phyloP scores from a whole-genome alignment of 2,329 filamentous ascomycete species.

The Xylariaceae sp. region DNA sequence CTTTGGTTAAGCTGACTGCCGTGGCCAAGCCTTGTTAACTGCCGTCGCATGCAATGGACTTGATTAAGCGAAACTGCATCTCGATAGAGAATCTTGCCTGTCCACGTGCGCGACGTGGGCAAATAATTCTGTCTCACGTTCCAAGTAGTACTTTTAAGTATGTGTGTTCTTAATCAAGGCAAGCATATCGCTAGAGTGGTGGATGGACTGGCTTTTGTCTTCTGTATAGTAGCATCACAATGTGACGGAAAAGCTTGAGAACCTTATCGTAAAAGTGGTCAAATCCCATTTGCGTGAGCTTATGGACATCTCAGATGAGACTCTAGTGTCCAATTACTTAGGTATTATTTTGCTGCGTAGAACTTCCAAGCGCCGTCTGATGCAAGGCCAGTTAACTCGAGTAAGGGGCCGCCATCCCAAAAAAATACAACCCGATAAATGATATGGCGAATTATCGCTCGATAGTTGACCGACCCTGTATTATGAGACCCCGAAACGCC shows the following conservation, averaged over 20 bases:
- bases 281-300: slow-evolving; percentile 19
- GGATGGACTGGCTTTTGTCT: slow-evolving; percentile 31
- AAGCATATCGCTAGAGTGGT: slow-evolving; percentile 27
- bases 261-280: slow-evolving; percentile 5
- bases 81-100: slow-evolving; percentile 10
- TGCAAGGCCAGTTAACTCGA: slow-evolving; percentile 5
- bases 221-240: slow-evolving; percentile 26
- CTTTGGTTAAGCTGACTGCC: slow-evolving; percentile 49
- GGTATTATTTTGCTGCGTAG: slow-evolving; percentile 6
- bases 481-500: slow-evolving; percentile 31
- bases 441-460: slow-evolving; percentile 5
- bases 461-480: slow-evolving; percentile 1
- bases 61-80: slow-evolving; percentile 5
- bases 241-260: slow-evolving; percentile 10
- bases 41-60: not conserved
- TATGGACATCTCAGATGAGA: slow-evolving; percentile 22
- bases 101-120: not conserved
- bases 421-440: not conserved
- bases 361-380: slow-evolving; percentile 2
- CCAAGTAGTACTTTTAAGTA: slow-evolving; percentile 15
- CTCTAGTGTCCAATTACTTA: slow-evolving; percentile 5
- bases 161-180: slow-evolving; percentile 12
- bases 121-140: slow-evolving; percentile 12
- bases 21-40: not conserved
- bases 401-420: slow-evolving; percentile 1